Evolutionary conservation across 495 filamentous ascomycete genomes (phyloP), one percentile per base, ranked within the genome.

Genomic region (Tuber borchii): DNA sequence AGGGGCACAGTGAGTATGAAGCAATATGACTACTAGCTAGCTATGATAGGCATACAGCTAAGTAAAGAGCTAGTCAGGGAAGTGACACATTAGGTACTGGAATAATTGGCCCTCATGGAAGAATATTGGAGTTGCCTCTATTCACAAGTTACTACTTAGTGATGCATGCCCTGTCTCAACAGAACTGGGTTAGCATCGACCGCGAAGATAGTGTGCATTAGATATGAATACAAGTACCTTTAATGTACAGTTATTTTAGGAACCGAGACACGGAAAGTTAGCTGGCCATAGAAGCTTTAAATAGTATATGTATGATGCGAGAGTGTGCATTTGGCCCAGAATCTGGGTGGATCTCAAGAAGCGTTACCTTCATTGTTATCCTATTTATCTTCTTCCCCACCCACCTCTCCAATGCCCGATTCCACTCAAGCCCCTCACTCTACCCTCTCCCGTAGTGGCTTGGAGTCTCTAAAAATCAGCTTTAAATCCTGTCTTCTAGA

Each of bases 401-500:
- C 72, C 2, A n/a, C 48, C 22, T n/a, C 48, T 56, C 48, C 48
- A n/a, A 51, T 20, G 7, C 22, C 48, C 4, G 45, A 20, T 46
- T 56, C 48, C 48, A 7, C 48, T 56, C 48, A 9, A n/a, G 0
- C 51, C n/a, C 51, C 51, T 26, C 19, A 5, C 20, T 22, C 46
- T 3, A 5, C 46, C 22, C 48, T 51, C 6, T 46, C 7, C 10
- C 3, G 46, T 8, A 44, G 71, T 19, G 69, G 69, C 6, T 70
- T 79, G 7, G 44, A 56, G 19, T 73, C 76, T 9, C 34, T 79
- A 16, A 73, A 20, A 5, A 69, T 56, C 1, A 76, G 76, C 16
- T 44, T 77, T 20, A 42, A 39, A 37, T 70, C 69, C 5, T 72
- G 76, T 19, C 88, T 92, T 77, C 89, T 85, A 37, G 91, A 95